A percentile compares a stretch with the other conserved stretches of the same genome.
Conservation (phyloP, 495 filamentous ascomycete genomes). For the Neurospora sp. region DNA sequence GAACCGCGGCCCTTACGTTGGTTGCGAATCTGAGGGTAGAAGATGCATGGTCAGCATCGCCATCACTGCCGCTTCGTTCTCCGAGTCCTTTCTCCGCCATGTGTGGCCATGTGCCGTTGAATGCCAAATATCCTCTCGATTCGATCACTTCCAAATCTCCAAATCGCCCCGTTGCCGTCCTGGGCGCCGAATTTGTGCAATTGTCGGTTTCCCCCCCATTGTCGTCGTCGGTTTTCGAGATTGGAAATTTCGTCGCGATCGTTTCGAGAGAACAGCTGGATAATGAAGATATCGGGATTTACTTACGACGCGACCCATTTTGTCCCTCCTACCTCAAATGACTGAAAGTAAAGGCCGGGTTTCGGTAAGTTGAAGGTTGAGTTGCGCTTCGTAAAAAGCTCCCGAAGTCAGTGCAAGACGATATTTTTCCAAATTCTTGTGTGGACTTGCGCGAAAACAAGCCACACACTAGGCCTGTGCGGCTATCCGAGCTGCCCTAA, state of each 20-base stretch:
- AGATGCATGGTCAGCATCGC: conserved; percentile 20
- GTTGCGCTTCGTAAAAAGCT: conserved; percentile 18
- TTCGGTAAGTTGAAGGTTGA: conserved; percentile 19
- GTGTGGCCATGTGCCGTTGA: background rate
- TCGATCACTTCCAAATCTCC: background rate
- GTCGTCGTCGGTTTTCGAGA: background rate
- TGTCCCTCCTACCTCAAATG: conserved; percentile 25
- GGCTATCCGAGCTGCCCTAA: conserved; percentile 21
- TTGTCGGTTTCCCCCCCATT: background rate
- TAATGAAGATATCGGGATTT: conserved; percentile 4
- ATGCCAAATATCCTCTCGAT: background rate
- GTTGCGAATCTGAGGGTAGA: conserved; percentile 63
- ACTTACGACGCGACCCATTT: conserved; percentile 47
- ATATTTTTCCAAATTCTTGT: conserved; percentile 32
- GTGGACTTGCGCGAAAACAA: conserved; percentile 16
- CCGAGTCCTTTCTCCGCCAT: background rate
- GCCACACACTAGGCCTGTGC: conserved; percentile 18
- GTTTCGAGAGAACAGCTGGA: conserved; percentile 2
- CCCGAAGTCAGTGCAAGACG: conserved; percentile 16
- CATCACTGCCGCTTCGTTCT: conserved; percentile 1
- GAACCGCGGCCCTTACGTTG: conserved; percentile 97
- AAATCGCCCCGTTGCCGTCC: conserved; percentile 9
- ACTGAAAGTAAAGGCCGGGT: conserved; percentile 22
- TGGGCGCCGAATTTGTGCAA: conserved; percentile 6
- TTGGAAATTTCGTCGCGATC: conserved; percentile 8